A percentile compares a stretch with the other conserved stretches of the same genome.
Conservation (phyloP, 192 early-diverging fungal genomes). For the Coemansia pectinata region DNA sequence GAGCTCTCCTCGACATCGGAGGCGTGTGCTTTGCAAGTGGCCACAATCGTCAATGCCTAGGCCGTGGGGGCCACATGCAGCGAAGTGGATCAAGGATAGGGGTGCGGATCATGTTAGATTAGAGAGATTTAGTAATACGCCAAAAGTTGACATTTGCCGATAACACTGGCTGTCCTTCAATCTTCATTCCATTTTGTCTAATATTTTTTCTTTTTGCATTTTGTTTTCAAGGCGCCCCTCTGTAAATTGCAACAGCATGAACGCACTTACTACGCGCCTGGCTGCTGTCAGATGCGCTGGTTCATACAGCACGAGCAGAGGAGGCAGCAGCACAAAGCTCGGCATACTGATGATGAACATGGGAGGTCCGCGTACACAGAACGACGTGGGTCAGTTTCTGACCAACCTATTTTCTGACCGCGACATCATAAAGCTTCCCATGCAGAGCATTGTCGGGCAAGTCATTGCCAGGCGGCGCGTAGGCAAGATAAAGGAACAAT, state of each 20-base stretch:
- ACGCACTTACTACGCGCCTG: background rate
- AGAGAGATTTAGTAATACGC: background rate
- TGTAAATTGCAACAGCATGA: background rate
- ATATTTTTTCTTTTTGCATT: background rate
- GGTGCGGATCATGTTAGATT: no score
- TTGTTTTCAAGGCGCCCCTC: background rate
- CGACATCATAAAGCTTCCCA: conserved; percentile 89
- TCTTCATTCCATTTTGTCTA: background rate
- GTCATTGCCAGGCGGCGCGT: conserved; percentile 82
- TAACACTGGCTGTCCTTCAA: background rate
- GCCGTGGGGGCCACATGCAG: background rate
- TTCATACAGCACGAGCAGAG: conserved; percentile 16
- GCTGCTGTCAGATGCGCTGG: conserved; percentile 2
- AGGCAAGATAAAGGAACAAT: conserved; percentile 85
- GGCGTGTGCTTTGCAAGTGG: background rate
- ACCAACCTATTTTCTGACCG: conserved; percentile 83
- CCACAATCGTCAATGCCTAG: background rate
- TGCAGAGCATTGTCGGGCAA: conserved; percentile 70
- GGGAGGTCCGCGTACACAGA: conserved; percentile 81
- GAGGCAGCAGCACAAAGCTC: conserved; percentile 45
- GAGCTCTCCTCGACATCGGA: background rate
- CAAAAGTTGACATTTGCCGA: background rate
- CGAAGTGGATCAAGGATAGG: background rate
- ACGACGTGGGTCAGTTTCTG: conserved; percentile 81
- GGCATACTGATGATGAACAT: conserved; percentile 92